These are phyloP conservation scores for Nymphaea thermarum DNA, from an alignment of 164 flowering plant species.

Conservation along the genomic window DNA sequence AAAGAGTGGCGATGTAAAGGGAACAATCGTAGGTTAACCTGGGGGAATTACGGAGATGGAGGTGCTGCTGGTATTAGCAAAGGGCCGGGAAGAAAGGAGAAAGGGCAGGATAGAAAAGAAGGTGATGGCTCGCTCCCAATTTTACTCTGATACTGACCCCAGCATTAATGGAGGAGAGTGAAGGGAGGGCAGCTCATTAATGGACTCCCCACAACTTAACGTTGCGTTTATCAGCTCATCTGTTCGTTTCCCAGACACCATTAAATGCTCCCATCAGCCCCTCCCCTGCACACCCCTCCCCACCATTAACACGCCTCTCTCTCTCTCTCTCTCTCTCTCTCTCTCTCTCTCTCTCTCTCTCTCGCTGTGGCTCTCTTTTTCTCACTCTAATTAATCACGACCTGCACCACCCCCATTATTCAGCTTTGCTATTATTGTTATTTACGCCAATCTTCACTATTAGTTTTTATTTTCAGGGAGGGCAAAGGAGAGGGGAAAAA, in stretches of 20 bases:
- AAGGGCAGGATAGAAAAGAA: not conserved
- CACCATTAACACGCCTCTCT: slow-evolving; percentile 3
- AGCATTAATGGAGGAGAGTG: slow-evolving; percentile 27
- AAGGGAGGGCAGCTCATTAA: slow-evolving; percentile 26
- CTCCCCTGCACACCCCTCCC: not conserved
- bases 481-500: not conserved
- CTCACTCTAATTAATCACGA: not conserved
- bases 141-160: slow-evolving; percentile 2
- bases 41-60: no score
- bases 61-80: not conserved
- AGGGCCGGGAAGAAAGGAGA: not conserved
- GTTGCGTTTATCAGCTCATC: slow-evolving; percentile 45
- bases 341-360: slow-evolving; percentile 15
- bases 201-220: slow-evolving; percentile 33
- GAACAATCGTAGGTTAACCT: no score
- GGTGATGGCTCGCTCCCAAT: not conserved
- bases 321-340: slow-evolving; percentile 13
- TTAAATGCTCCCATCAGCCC: slow-evolving; percentile 33
- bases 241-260: slow-evolving; percentile 30
- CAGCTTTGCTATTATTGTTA: not conserved
- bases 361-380: not conserved
- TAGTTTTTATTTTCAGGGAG: not conserved
- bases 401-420: not conserved
- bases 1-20: no score
- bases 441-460: not conserved